A percentile compares a stretch with the other conserved stretches of the same genome.
phyloP scores from a whole-genome alignment of 2,329 filamentous ascomycete species.

The Epichloe gansuensis region DNA sequence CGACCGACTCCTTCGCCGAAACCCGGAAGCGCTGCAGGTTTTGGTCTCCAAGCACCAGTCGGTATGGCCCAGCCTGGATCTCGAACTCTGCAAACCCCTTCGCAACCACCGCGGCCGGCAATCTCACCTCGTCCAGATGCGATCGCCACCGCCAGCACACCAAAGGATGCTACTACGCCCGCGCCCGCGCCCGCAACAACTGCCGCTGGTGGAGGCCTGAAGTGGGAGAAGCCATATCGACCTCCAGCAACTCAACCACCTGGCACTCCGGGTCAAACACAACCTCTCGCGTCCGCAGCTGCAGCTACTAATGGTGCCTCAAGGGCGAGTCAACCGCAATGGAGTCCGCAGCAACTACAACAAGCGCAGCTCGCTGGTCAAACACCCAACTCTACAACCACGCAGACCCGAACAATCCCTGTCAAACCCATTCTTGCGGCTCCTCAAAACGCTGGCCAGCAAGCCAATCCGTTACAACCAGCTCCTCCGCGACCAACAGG shows the following conservation, averaged over 20 bases:
- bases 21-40: slow-evolving; percentile 15
- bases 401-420: slow-evolving; percentile 12
- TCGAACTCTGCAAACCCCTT: slow-evolving; percentile 20
- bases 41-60: slow-evolving; percentile 26
- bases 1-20: slow-evolving; percentile 20
- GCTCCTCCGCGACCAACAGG: slow-evolving; percentile 17
- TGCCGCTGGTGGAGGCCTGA: slow-evolving; percentile 13
- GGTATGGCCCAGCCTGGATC: slow-evolving; percentile 20
- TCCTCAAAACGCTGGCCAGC: slow-evolving; percentile 24
- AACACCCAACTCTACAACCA: neutral
- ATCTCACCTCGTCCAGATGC: slow-evolving; percentile 23
- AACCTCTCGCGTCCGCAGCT: slow-evolving; percentile 3
- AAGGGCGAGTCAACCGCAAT: slow-evolving; percentile 6
- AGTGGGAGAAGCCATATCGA: slow-evolving; percentile 32
- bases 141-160: slow-evolving; percentile 13
- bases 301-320: neutral
- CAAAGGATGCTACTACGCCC: slow-evolving; percentile 15
- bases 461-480: slow-evolving; percentile 23
- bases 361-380: neutral
- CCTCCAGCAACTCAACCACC: slow-evolving; percentile 16
- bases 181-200: slow-evolving; percentile 5
- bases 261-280: slow-evolving; percentile 9
- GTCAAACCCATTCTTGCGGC: slow-evolving; percentile 21
- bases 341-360: slow-evolving; percentile 9
- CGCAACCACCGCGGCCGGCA: slow-evolving; percentile 19